phyloP scores from a whole-genome alignment of 106 monocot species.

The Gastrodia elata region DNA sequence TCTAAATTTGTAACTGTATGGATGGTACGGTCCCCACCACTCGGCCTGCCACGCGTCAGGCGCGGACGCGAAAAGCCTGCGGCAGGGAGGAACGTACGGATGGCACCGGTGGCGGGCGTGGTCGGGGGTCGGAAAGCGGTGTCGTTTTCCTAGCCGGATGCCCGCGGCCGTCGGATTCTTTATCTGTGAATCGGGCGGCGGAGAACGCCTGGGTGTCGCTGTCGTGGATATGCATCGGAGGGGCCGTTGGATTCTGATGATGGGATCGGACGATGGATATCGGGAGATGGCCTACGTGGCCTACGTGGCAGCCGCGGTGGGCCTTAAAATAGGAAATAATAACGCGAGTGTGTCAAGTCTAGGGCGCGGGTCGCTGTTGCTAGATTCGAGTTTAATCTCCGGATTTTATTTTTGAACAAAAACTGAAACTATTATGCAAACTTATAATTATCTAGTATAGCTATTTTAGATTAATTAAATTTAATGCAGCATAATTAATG shows the following conservation, averaged over 20 bases:
- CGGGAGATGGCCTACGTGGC: not conserved
- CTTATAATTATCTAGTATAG: too few relatives aligned
- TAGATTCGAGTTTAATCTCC: slow-evolving; percentile 2
- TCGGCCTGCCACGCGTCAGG: not conserved
- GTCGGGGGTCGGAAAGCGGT: not conserved
- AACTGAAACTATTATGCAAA: too few relatives aligned
- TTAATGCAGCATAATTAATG: too few relatives aligned
- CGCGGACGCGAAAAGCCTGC: not conserved
- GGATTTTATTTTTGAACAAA: too few relatives aligned
- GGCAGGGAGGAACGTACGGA: not conserved
- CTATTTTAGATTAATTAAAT: too few relatives aligned
- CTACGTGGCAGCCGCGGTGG: not conserved
- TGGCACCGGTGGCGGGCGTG: slow-evolving; percentile 3
- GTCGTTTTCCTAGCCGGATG: not conserved
- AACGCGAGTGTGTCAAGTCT: not conserved
- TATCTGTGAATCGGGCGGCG: not conserved
- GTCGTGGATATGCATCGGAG: not conserved
- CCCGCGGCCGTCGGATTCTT: not conserved
- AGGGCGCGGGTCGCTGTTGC: slow-evolving; percentile 1
- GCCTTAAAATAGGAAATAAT: not conserved
- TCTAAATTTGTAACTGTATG: not conserved
- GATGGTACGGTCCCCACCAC: not conserved
- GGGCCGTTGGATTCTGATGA: slow-evolving; percentile 3
- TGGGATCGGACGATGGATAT: not conserved
- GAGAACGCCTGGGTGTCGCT: not conserved